Evolutionary conservation across 129 eudicot species (phyloP).

Genomic region (Silybum marianum): DNA sequence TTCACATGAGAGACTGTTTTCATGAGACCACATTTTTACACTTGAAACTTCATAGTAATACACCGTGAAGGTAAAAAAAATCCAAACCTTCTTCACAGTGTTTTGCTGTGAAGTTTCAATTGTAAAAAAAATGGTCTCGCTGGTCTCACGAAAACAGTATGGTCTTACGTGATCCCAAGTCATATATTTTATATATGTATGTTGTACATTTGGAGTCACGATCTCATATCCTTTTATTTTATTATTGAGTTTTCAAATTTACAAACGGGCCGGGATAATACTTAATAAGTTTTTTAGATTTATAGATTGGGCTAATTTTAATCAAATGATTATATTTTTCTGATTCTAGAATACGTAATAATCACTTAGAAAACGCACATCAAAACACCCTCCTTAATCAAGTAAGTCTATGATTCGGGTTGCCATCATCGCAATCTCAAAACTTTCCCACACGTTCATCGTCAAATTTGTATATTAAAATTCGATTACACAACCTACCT

Average conservation of each 20-base stretch:
- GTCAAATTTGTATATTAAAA: not conserved
- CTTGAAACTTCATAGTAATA: no score
- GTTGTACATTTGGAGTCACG: not conserved
- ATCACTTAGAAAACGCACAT: not conserved
- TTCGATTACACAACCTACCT: not conserved
- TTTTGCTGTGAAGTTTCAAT: no score
- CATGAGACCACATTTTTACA: no score
- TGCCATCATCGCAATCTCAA: not conserved
- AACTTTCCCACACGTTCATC: not conserved
- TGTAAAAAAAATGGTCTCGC: no score
- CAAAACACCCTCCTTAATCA: not conserved
- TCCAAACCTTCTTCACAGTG: no score
- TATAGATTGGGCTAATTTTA: not conserved
- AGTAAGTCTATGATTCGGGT: not conserved
- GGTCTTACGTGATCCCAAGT: no score
- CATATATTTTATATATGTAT: no score
- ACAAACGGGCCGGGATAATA: no score
- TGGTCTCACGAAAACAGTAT: no score
- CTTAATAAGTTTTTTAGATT: not conserved
- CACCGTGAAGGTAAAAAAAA: no score
- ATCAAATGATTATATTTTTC: not conserved
- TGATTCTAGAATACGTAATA: not conserved
- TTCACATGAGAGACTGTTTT: no score
- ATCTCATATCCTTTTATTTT: not conserved
- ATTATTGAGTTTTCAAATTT: not conserved